Conservation (phyloP, 176 grass and related monocot genomes). For the Oryza coarctata region DNA sequence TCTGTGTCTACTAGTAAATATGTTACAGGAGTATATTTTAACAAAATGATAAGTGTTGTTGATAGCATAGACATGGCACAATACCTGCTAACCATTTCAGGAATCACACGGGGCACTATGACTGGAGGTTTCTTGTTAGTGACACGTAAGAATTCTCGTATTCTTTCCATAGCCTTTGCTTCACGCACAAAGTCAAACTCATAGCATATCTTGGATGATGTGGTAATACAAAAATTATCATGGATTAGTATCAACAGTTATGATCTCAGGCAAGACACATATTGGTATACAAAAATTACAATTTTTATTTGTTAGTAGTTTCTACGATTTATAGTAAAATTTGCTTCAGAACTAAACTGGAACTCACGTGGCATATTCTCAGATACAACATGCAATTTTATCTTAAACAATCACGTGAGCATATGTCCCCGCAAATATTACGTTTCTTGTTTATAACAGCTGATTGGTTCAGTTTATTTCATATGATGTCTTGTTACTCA, state of each 20-base stretch:
- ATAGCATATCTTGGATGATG: constrained; percentile 70
- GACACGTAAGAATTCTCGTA: constrained; percentile 50
- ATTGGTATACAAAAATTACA: constrained; percentile 10
- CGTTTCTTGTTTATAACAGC: constrained; percentile 16
- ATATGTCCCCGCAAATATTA: neutral
- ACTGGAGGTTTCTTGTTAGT: constrained; percentile 90
- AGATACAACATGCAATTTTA: too few relatives aligned
- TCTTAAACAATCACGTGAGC: too few relatives aligned
- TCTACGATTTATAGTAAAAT: too few relatives aligned
- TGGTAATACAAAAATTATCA: neutral
- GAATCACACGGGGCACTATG: constrained; percentile 80
- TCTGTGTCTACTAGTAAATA: neutral
- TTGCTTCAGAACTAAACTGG: too few relatives aligned
- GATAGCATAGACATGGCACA: constrained; percentile 12
- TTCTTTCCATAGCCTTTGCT: constrained; percentile 89
- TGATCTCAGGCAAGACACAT: neutral
- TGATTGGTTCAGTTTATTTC: neutral
- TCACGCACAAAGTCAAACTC: constrained; percentile 98
- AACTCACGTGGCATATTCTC: too few relatives aligned
- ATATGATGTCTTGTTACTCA: too few relatives aligned
- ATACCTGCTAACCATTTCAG: constrained; percentile 88
- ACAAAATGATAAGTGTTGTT: constrained; percentile 19
- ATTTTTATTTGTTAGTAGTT: too few relatives aligned
- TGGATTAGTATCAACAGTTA: neutral
- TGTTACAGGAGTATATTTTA: constrained; percentile 4